These are phyloP conservation scores for Phaeotremella fagi DNA, from an alignment of 768 basidiomycete genomes.

Conservation along the genomic window DNA sequence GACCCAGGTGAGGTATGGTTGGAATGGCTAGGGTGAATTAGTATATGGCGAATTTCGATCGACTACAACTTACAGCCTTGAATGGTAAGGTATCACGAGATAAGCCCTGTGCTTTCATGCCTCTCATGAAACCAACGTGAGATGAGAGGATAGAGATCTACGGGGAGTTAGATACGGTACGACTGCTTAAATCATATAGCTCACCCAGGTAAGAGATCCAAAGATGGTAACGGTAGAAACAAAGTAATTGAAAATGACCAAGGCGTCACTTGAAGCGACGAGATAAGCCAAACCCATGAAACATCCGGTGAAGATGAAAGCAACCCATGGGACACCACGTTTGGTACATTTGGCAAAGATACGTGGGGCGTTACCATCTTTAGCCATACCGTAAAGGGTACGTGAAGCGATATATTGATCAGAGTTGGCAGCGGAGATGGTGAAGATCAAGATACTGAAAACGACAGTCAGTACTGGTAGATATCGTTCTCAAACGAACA, in stretches of 20 bases:
- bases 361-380: conserved; percentile 51
- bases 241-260: conserved; percentile 25
- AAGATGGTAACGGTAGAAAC: conserved; percentile 26
- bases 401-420: conserved; percentile 41
- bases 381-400: conserved; percentile 37
- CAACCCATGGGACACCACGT: conserved; percentile 54
- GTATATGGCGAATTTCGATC: background rate
- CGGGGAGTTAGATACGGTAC: conserved; percentile 34
- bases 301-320: conserved; percentile 29
- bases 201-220: conserved; percentile 30
- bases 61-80: conserved; percentile 21
- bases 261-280: conserved; percentile 58
- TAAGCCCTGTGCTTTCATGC: conserved; percentile 47
- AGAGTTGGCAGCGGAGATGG: conserved; percentile 42
- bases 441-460: conserved; percentile 43
- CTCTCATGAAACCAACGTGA: conserved; percentile 35
- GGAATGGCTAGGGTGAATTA: conserved; percentile 27
- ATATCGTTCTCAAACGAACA: no score
- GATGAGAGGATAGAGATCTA: conserved; percentile 33
- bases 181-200: background rate
- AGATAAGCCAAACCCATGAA: conserved; percentile 61
- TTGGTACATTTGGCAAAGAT: conserved; percentile 55
- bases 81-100: conserved; percentile 51
- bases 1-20: conserved; percentile 66
- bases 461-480: no score